Conservation (phyloP, 2,329 filamentous ascomycete genomes). For the Pyrenophora teres region DNA sequence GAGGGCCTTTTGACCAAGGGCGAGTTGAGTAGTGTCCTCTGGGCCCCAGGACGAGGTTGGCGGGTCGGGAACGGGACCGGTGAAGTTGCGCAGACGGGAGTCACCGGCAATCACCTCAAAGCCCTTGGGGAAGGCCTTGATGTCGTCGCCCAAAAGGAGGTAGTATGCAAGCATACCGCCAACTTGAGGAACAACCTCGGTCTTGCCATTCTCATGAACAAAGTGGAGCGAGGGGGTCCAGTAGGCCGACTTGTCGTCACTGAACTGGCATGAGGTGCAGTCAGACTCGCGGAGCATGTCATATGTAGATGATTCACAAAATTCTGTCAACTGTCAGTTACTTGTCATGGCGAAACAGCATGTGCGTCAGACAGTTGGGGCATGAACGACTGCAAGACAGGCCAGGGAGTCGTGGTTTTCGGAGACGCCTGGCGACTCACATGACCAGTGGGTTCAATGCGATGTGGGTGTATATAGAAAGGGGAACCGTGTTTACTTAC, state of each 20-base stretch:
- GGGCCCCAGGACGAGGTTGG: slow-evolving; percentile 72
- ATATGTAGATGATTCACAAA: slow-evolving; percentile 66
- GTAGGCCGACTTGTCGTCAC: slow-evolving; percentile 50
- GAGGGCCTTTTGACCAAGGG: slow-evolving; percentile 77
- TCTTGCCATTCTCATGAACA: slow-evolving; percentile 63
- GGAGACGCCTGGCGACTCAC: neutral
- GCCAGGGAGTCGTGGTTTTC: neutral
- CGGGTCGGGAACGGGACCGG: slow-evolving; percentile 64
- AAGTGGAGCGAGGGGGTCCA: slow-evolving; percentile 71
- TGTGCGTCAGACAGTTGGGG: slow-evolving; percentile 18
- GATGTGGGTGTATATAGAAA: slow-evolving; percentile 43
- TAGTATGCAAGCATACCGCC: slow-evolving; percentile 70
- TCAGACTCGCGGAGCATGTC: slow-evolving; percentile 64
- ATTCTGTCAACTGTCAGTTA: slow-evolving; percentile 49
- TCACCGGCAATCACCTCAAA: slow-evolving; percentile 75
- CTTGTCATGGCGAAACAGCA: slow-evolving; percentile 20
- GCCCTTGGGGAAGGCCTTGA: slow-evolving; percentile 72
- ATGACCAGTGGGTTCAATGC: slow-evolving; percentile 11
- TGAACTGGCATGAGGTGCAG: slow-evolving; percentile 69
- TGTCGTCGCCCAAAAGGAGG: slow-evolving; percentile 72
- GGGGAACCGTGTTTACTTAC: slow-evolving; percentile 57
- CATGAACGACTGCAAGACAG: neutral
- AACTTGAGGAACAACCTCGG: slow-evolving; percentile 66
- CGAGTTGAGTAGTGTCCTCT: slow-evolving; percentile 69
- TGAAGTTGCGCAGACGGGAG: slow-evolving; percentile 60